Evolutionary conservation across 2,329 filamentous ascomycete genomes (phyloP), one percentile per base, ranked within the genome.

Genomic region (Metarhizium sp.): DNA sequence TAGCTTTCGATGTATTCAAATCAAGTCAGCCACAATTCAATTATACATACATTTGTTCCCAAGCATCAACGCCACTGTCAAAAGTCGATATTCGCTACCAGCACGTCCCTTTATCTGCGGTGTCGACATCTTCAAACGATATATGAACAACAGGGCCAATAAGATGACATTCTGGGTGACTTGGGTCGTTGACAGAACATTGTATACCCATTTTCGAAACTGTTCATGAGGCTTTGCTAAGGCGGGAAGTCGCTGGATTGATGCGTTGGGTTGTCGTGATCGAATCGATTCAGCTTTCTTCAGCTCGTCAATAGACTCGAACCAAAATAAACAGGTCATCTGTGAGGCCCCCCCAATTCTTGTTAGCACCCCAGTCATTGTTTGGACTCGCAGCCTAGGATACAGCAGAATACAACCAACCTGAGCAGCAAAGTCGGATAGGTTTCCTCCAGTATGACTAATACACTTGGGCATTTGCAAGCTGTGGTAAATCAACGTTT

Each of bases 281-380:
- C 72, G 68, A 56, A 82, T 73, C 10, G 84, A 81, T 67, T 92
- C 87, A 42, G 92, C 89, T 56, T 82, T 79, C 62, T 87, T 82
- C 16, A 97, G 75, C 25, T 87, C 87, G n/a, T 87, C 80, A 47
- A 88, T 87, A 16, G 87, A 88, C 71, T 97, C 92, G 68, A 97
- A 97, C 92, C 94, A 97, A 74, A 97, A 96, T 14, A 99, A 78
- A 67, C 92, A 96, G 13, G 92, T 95, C 71, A 97, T 89, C 89
- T 96, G 64, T 32, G 14, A 46, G 34, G 1, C 11, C 40, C 38
- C 38, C 25, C 16, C 47, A 8, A 38, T 38, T 3, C 8, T n/a
- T 42, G 50, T 46, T 16, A 53, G 50, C 14, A 53, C 10, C 10
- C 25, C 11, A 8, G 16, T 32, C 38, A 2, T 20, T 20, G 6